phyloP scores from a whole-genome alignment of 495 filamentous ascomycete species.

The Xylaria venustula region DNA sequence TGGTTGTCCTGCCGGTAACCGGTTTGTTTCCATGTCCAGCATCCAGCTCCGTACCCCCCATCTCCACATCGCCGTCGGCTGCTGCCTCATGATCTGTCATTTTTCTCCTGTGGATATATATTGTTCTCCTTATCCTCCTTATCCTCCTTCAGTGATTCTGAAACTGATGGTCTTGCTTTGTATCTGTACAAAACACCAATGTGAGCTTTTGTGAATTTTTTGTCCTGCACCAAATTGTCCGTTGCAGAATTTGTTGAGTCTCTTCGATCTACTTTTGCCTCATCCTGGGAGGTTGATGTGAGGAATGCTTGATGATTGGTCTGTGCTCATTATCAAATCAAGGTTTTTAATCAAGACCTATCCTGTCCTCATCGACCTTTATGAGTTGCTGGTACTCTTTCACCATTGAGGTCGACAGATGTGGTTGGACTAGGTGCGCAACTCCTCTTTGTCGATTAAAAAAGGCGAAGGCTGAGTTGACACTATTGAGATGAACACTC shows the following conservation, averaged over 20 bases:
- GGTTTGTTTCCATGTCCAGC: neutral
- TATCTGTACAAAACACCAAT: too few relatives aligned
- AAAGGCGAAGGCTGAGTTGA: neutral
- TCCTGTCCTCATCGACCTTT: too few relatives aligned
- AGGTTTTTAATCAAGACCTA: neutral
- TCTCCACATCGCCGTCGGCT: conserved; percentile 13
- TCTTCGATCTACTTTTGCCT: conserved; percentile 7
- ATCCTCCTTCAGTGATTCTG: too few relatives aligned
- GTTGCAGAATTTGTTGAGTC: neutral
- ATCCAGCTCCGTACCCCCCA: conserved; percentile 11
- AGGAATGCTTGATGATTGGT: neutral
- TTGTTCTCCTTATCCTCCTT: too few relatives aligned
- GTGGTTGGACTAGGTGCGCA: neutral
- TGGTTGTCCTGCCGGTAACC: conserved; percentile 6
- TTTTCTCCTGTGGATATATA: too few relatives aligned
- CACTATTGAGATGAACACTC: neutral
- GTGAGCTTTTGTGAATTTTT: too few relatives aligned
- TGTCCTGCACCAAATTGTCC: neutral
- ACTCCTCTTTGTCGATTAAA: neutral
- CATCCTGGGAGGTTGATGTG: conserved; percentile 14
- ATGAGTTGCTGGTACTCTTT: neutral
- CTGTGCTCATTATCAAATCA: conserved; percentile 13
- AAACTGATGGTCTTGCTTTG: too few relatives aligned
- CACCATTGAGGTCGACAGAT: neutral
- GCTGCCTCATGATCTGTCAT: conserved; percentile 4